These are phyloP conservation scores for Corynascus novoguineensis DNA, from an alignment of 495 filamentous ascomycete species.

Conservation along the genomic window DNA sequence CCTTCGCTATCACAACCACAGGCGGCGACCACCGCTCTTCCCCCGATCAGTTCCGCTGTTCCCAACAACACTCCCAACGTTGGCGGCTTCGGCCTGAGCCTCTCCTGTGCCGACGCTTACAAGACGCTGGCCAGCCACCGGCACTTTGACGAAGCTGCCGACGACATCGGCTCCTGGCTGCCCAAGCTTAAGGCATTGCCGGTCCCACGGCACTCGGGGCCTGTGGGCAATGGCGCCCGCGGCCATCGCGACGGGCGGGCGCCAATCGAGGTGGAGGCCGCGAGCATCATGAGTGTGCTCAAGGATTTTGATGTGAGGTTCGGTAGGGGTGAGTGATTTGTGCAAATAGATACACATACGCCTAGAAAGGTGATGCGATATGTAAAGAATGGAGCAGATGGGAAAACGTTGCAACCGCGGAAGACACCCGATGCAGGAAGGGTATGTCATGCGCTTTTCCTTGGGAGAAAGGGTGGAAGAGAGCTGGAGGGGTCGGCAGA, in stretches of 20 bases:
- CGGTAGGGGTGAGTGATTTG: constrained; percentile 38
- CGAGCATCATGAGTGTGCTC: constrained; percentile 79
- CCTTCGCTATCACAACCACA: background rate
- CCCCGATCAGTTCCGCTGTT: background rate
- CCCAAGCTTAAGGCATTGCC: constrained; percentile 63
- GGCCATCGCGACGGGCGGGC: constrained; percentile 35
- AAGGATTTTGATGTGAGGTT: constrained; percentile 80
- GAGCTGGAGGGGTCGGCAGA: background rate
- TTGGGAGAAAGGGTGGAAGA: background rate
- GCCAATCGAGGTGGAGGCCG: constrained; percentile 76
- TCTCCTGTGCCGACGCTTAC: constrained; percentile 74
- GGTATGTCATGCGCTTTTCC: constrained; percentile 23
- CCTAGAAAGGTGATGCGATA: too few species aligned
- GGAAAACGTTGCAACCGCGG: constrained; percentile 5
- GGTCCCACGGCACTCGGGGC: constrained; percentile 12
- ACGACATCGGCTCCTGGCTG: constrained; percentile 69
- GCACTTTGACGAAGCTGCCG: constrained; percentile 68
- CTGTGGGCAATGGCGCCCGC: constrained; percentile 3
- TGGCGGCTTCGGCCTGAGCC: constrained; percentile 30
- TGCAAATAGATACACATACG: too few species aligned
- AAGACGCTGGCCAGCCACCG: constrained; percentile 75
- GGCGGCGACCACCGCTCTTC: background rate
- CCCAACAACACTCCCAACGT: background rate
- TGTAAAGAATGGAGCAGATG: too few species aligned
- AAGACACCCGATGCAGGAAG: constrained; percentile 20